Base-by-base conservation (phyloP, 2,329 filamentous ascomycete genomes). In the Thelonectria discophora region DNA sequence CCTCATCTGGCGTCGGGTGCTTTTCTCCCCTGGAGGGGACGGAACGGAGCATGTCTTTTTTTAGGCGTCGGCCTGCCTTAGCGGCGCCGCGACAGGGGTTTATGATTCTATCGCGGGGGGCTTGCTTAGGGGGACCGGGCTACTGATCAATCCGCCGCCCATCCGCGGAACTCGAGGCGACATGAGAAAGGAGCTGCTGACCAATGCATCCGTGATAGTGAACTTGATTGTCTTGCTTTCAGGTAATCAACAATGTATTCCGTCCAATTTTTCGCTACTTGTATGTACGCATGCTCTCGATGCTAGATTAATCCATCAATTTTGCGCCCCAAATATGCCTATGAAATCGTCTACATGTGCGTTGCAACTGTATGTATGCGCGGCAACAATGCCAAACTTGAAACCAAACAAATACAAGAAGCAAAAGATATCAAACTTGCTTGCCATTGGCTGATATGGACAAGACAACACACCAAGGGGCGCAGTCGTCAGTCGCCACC, bases 81-180 rank as follows among this genome's bases (percentile, higher is more conserved):
- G 58, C 52, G 51, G 18, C 51, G 27, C 32, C 39, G 17, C 57
- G 48, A 30, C 45, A 55, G 57, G 49, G 32, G 42, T 20, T 15
- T 10, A 20, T 48, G 57, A 39, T 40, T 51, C 52, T 60, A 39
- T 60, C 48, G 58, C 58, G 49, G 55, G 57, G 45, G 43, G 18
- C 37, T n/a, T 42, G 39, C 24, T 45, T 40, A 34, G 51, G 51
- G 40, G 30, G 32, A 17, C 42, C 51, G 37, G 27, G 24, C 18
- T 27, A n/a, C 10, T 32, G 27, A 30, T 30, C 5, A 10, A 5
- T 30, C 27, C 27, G 8, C 27, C 27, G 27, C 27, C 27, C 27
- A 30, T 10, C 5, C 27, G 8, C 27, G 27, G 27, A 30, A 30
- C 5, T 30, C 7, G 27, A 7, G 7, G 4, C 4, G 24, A n/a